phyloP scores from a whole-genome alignment of 2,329 filamentous ascomycete species.

The Apiospora malaysiana region DNA sequence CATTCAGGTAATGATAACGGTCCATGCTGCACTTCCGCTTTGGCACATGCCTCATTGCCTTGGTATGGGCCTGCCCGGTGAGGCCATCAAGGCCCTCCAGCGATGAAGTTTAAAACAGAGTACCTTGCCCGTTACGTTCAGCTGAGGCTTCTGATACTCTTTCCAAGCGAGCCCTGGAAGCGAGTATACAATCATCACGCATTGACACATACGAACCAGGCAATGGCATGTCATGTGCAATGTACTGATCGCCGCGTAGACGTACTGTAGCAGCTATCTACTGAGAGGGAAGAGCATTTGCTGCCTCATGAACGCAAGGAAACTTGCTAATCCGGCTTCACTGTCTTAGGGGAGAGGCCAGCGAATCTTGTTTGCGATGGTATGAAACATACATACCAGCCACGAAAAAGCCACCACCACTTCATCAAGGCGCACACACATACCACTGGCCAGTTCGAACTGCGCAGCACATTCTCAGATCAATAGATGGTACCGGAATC shows the following conservation, averaged over 20 bases:
- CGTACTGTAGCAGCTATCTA: background rate
- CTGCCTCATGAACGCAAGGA: background rate
- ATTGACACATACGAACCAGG: background rate
- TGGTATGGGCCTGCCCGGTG: background rate
- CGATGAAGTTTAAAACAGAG: background rate
- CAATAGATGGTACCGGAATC: background rate
- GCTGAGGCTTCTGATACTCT: background rate
- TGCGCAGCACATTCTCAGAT: background rate
- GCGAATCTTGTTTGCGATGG: conserved; percentile 17
- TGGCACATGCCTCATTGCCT: background rate
- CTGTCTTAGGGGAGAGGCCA: conserved; percentile 7
- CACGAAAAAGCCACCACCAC: conserved; percentile 15
- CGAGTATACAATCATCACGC: background rate
- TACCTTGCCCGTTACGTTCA: background rate
- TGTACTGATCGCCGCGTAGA: background rate
- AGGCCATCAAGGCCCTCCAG: background rate
- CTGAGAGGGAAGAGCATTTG: background rate
- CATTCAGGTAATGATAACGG: background rate
- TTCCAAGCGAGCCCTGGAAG: background rate
- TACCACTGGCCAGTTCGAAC: background rate
- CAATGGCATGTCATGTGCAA: background rate
- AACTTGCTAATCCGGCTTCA: background rate
- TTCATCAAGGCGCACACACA: background rate
- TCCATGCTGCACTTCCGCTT: background rate
- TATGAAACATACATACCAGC: conserved; percentile 7